Evolutionary conservation across 768 basidiomycete species (phyloP), one percentile per base, ranked within the genome.

Genomic region (Boletellus ananas): DNA sequence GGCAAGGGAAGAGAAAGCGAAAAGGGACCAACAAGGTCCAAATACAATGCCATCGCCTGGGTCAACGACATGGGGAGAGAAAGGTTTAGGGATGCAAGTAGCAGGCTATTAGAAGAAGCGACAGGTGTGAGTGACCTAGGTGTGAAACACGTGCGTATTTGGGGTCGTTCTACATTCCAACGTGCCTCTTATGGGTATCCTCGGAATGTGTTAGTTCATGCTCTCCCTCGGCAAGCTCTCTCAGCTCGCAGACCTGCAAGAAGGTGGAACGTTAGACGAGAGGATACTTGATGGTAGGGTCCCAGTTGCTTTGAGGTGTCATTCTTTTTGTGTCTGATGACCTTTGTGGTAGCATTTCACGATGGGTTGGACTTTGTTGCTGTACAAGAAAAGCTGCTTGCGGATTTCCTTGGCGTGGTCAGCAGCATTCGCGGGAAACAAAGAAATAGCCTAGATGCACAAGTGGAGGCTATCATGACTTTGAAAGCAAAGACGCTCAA

Each of bases 161-260:
- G 14, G 12, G 38, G 16, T 46, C 42, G 29, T 25, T 17, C 13
- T 45, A 18, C 36, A 9, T 40, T 21, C 20, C 16, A 29, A 18
- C 23, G 13, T 46, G 9, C 33, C n/a, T 29, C 42, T 29, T 9
- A 3, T 3, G 11, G 12, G n/a, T 11, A 20, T 16, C 17, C 38
- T 49, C 11, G 16, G 29, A 29, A 39, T 38, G 41, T 39, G 33
- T 43, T 59, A 98, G 94, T 74, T 97, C 40, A 85, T 91, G 80
- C 79, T 94, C 48, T 94, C 92, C 61, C 81, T 97, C 23, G 90
- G 90, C 18, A 97, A 97, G 67, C 78, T 98, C 11, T 74, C 86
- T 0, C 82, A 90, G 59, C 73, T 96, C 13, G 88, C 88, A 7
- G 72, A 78, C 45, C 58, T 75, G 54, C 71, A 77, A 52, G 85